These are phyloP conservation scores for Rauvolfia tetraphylla DNA, from an alignment of 257 asterid species.

Conservation along the genomic window DNA sequence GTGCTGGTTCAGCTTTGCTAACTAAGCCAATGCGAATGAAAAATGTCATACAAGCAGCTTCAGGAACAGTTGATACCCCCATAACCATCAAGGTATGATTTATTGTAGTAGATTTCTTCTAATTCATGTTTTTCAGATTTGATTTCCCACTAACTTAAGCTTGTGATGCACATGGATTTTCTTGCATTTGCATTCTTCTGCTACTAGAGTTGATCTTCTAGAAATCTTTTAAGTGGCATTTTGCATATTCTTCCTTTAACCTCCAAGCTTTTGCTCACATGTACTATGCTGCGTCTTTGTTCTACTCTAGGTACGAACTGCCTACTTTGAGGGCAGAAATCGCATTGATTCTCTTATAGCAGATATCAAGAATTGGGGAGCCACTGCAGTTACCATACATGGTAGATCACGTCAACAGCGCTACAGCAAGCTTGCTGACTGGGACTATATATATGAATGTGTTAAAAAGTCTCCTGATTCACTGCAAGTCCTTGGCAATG, in stretches of 20 bases:
- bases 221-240: constrained; percentile 6
- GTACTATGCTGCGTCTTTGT: constrained; percentile 15
- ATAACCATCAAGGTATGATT: constrained; percentile 72
- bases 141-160: background rate
- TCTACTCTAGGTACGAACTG: constrained; percentile 74
- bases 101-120: background rate
- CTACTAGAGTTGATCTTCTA: background rate
- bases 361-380: constrained; percentile 88
- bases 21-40: constrained; percentile 84
- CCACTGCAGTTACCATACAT: constrained; percentile 79
- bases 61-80: constrained; percentile 64
- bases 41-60: constrained; percentile 74
- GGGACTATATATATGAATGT: constrained; percentile 79
- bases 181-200: background rate
- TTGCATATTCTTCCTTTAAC: background rate
- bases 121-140: background rate
- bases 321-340: constrained; percentile 90
- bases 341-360: constrained; percentile 77
- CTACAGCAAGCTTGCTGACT: constrained; percentile 88
- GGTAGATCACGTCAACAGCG: constrained; percentile 98
- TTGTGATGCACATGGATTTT: background rate
- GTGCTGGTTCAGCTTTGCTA: constrained; percentile 95
- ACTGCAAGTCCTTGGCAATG: constrained; percentile 88
- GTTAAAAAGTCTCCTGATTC: constrained; percentile 57
- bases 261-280: background rate